A percentile compares a stretch with the other conserved stretches of the same genome.
phyloP scores from a whole-genome alignment of 345 rosid genomes.

The Corchorus capsularis region DNA sequence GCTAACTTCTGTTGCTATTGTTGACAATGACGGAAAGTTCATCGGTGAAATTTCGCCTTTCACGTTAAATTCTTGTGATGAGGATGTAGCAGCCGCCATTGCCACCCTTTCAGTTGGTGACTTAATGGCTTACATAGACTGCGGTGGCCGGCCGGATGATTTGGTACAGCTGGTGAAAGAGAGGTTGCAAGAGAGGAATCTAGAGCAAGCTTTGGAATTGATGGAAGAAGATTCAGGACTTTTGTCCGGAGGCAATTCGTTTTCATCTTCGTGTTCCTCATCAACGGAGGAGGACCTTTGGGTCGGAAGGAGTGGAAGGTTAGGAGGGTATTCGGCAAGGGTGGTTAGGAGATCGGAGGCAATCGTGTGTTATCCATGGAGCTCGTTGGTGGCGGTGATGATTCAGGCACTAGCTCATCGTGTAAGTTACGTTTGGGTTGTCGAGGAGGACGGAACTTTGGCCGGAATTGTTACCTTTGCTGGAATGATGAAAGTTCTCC shows the following conservation, averaged over 20 bases:
- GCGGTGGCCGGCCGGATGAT: conserved; percentile 49
- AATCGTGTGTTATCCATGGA: conserved; percentile 53
- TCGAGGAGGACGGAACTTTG: conserved; percentile 47
- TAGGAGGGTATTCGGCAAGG: conserved; percentile 32
- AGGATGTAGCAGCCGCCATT: conserved; percentile 49
- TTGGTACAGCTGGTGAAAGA: conserved; percentile 45
- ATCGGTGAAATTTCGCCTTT: conserved; percentile 59
- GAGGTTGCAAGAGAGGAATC: conserved; percentile 45
- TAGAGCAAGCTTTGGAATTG: conserved; percentile 37
- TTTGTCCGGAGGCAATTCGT: conserved; percentile 15
- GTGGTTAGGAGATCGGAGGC: conserved; percentile 42
- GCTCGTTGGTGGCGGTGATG: conserved; percentile 65
- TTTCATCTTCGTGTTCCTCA: conserved; percentile 28
- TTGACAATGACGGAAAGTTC: conserved; percentile 39
- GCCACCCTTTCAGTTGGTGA: conserved; percentile 55
- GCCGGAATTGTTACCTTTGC: conserved; percentile 53
- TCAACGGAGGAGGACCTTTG: conserved; percentile 56
- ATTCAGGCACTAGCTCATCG: conserved; percentile 66
- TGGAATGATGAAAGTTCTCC: conserved; percentile 54
- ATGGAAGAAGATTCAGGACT: conserved; percentile 45
- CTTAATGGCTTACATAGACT: conserved; percentile 59
- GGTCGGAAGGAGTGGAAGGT: conserved; percentile 28
- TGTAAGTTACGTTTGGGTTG: conserved; percentile 57
- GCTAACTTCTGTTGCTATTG: conserved; percentile 53
- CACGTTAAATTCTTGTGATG: conserved; percentile 43